Conservation (phyloP, 345 rosid species). For the Populus euphratica region DNA sequence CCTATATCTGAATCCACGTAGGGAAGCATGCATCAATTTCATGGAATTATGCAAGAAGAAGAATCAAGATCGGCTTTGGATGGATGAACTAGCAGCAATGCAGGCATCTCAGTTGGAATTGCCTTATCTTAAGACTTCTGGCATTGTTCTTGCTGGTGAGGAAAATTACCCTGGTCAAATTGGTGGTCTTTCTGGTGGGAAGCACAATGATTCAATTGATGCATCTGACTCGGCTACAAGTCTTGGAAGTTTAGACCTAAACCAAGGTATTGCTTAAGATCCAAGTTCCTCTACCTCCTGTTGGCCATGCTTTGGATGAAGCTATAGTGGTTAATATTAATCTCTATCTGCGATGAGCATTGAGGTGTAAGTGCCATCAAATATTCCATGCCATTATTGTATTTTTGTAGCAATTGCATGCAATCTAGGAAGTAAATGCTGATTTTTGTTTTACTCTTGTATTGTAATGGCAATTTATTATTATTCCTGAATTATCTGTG, state of each 20-base stretch:
- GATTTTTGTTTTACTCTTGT: neutral
- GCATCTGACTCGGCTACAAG: slow-evolving; percentile 39
- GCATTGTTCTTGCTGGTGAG: slow-evolving; percentile 71
- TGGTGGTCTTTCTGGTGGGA: slow-evolving; percentile 32
- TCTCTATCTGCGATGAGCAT: neutral
- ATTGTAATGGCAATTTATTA: neutral
- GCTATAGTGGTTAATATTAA: neutral
- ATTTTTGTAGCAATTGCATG: neutral
- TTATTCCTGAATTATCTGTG: neutral
- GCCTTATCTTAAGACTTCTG: slow-evolving; percentile 72
- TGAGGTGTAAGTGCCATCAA: neutral
- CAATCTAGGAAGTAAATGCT: neutral
- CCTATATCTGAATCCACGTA: slow-evolving; percentile 22
- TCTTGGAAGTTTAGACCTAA: slow-evolving; percentile 53
- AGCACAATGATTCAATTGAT: slow-evolving; percentile 44
- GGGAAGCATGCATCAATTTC: slow-evolving; percentile 93
- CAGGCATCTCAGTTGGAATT: slow-evolving; percentile 78
- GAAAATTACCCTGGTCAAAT: slow-evolving; percentile 46
- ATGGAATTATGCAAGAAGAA: slow-evolving; percentile 87
- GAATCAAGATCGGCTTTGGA: slow-evolving; percentile 92
- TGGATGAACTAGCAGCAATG: slow-evolving; percentile 91
- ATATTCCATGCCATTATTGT: neutral
- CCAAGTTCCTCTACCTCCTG: neutral
- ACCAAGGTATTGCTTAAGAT: slow-evolving; percentile 43
- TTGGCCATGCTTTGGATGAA: slow-evolving; percentile 3